Base-by-base conservation (phyloP, 2,329 filamentous ascomycete genomes). In the Cryphonectria nitschkei region DNA sequence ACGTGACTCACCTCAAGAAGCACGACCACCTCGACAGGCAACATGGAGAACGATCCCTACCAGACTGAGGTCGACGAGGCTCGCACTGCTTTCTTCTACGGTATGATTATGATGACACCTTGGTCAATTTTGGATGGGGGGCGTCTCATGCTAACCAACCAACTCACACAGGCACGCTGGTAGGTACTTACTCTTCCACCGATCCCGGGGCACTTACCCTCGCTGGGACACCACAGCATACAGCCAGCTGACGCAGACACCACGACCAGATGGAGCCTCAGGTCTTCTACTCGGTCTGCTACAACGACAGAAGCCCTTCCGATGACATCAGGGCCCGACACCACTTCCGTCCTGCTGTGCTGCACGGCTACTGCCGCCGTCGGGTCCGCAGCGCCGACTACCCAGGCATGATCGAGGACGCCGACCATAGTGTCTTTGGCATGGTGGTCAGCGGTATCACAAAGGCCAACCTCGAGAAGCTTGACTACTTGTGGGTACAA, bases 241-340 rank as follows among this genome's bases (percentile, higher is more conserved):
- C 46, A n/a, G 46, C 46, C n/a, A 32, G 52, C 65, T 70, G 11
- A 70, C 68, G 19, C 29, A 46, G 22, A 9, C 6, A 8, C 1
- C 19, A 46, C 41, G 6, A 43, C 64, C 64, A 86, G 78, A 98
- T 98, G 94, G 92, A 91, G n/a, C 89, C 92, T 0, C 89, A 92
- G 77, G 90, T 98, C 76, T 93, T 98, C 75, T 92, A 92, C 82
- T 92, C 92, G 46, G 94, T 97, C 60, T 93, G 93, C 80, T 93
- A 95, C 81, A 88, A 90, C 74, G 81, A 82, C 11, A 79, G 82
- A 22, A 76, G 79, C 6, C 84, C 85, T 73, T 77, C 88, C 77
- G 50, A 86, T 79, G 77, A 84, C 79, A 79, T 87, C 52, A 77
- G 82, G 69, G 79, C 88, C 63, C 83, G 95, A 50, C 88, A 88